Evolutionary conservation across 2,329 filamentous ascomycete species (phyloP).

Genomic region (Diplodia corticola): DNA sequence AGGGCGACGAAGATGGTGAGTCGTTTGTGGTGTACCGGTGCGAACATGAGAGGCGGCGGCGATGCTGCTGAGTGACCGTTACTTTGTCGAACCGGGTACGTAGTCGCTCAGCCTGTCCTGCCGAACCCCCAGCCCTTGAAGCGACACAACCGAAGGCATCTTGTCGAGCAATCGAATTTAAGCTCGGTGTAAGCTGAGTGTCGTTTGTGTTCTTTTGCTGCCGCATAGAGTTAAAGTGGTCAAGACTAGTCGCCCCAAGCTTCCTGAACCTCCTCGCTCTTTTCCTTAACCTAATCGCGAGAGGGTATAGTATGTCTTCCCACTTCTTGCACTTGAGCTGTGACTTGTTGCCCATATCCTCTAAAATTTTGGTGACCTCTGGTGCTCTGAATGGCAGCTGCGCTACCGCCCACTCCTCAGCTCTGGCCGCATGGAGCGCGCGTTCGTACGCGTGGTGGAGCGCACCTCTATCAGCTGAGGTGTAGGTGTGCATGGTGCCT

Average conservation of each 20-base stretch:
- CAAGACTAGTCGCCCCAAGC: no score
- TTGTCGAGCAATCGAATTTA: no score
- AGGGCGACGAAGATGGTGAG: no score
- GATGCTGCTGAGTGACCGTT: neutral
- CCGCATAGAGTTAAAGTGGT: neutral
- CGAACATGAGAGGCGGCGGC: neutral
- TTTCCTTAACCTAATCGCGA: no score
- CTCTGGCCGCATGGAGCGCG: neutral
- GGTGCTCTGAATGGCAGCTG: neutral
- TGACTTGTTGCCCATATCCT: neutral
- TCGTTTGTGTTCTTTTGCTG: neutral
- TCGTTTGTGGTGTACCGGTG: neutral
- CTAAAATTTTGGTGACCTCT: neutral
- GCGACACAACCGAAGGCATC: no score
- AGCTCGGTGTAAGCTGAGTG: no score
- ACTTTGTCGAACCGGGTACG: no score
- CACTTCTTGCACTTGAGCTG: neutral
- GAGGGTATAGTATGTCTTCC: neutral
- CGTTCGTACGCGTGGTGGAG: no score
- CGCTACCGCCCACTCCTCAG: neutral
- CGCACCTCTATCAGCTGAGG: neutral
- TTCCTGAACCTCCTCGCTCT: neutral
- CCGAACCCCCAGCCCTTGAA: no score
- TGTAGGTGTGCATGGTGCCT: no score
- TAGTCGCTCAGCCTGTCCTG: no score